A percentile compares a stretch with the other conserved stretches of the same genome.
Conservation (phyloP, 208 protist genomes). For the Lotmaria passim region DNA sequence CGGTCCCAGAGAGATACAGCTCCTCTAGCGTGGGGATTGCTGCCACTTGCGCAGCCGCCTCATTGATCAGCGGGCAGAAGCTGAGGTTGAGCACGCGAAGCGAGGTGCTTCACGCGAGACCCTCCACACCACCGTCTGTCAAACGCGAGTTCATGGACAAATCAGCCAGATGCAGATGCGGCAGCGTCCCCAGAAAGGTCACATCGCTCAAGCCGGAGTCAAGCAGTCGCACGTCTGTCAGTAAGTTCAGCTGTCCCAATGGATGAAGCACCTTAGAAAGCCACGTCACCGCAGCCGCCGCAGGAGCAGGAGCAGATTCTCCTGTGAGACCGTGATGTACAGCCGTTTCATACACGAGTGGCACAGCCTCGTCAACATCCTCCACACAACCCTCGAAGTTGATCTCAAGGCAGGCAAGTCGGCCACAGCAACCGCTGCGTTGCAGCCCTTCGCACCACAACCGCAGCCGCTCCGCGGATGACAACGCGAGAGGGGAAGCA, state of each 20-base stretch:
- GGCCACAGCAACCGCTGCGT: neutral
- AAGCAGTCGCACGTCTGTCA: conserved; percentile 13
- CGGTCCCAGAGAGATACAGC: conserved; percentile 22
- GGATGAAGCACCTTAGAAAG: neutral
- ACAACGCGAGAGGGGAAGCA: neutral
- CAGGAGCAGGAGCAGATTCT: no score
- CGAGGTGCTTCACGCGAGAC: conserved; percentile 12
- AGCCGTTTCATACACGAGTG: no score
- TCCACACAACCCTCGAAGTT: conserved; percentile 12
- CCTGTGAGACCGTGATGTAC: no score
- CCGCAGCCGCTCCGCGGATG: neutral
- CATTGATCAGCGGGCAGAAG: conserved; percentile 7
- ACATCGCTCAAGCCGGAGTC: conserved; percentile 11
- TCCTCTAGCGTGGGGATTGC: conserved; percentile 12
- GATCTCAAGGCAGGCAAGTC: neutral
- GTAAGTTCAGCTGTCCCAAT: no score
- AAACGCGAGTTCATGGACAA: conserved; percentile 7
- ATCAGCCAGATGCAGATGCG: conserved; percentile 11
- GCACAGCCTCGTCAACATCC: neutral
- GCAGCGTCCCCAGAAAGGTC: conserved; percentile 9
- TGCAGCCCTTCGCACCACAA: neutral
- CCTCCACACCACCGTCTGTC: conserved; percentile 5
- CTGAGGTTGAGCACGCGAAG: conserved; percentile 15
- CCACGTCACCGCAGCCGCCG: neutral
- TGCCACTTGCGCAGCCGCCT: conserved; percentile 3